phyloP scores from a whole-genome alignment of 2,329 filamentous ascomycete genomes.

The Penicillium frequentans region DNA sequence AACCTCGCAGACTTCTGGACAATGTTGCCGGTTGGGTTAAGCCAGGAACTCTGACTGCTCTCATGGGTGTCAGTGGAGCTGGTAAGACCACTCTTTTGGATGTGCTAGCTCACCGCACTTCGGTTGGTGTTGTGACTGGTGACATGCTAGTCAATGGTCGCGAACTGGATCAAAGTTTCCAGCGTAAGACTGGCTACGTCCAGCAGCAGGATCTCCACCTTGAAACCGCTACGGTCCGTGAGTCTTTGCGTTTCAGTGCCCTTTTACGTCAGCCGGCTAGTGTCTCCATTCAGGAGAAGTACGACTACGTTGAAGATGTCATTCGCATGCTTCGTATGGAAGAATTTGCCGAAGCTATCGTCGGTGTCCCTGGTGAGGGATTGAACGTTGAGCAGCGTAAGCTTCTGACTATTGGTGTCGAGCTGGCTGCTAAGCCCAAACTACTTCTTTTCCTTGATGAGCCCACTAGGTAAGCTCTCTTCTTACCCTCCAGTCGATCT shows the following conservation, averaged over 20 bases:
- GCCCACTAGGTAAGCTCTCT: slow-evolving; percentile 52
- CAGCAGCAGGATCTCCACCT: slow-evolving; percentile 76
- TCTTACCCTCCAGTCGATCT: not conserved
- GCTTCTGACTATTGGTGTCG: slow-evolving; percentile 87
- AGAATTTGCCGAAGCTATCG: slow-evolving; percentile 82
- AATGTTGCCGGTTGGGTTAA: slow-evolving; percentile 57
- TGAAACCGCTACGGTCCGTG: slow-evolving; percentile 77
- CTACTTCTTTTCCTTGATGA: slow-evolving; percentile 87
- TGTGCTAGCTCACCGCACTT: slow-evolving; percentile 56
- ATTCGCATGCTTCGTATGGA: slow-evolving; percentile 87
- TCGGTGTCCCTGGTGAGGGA: slow-evolving; percentile 80
- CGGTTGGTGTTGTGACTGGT: slow-evolving; percentile 62
- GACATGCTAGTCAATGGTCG: slow-evolving; percentile 65
- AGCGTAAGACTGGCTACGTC: slow-evolving; percentile 65
- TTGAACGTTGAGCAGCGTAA: slow-evolving; percentile 61
- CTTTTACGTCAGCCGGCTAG: slow-evolving; percentile 77
- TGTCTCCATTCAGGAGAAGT: slow-evolving; percentile 69
- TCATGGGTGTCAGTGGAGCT: slow-evolving; percentile 63
- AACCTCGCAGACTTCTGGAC: slow-evolving; percentile 22
- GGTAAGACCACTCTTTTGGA: slow-evolving; percentile 62
- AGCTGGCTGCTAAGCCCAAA: slow-evolving; percentile 85
- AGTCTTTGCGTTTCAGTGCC: slow-evolving; percentile 80
- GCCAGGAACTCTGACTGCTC: slow-evolving; percentile 52
- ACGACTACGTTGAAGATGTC: slow-evolving; percentile 75
- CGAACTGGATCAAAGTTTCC: slow-evolving; percentile 57